Conservation (phyloP, 2,329 filamentous ascomycete genomes). For the Monilinia polystroma region DNA sequence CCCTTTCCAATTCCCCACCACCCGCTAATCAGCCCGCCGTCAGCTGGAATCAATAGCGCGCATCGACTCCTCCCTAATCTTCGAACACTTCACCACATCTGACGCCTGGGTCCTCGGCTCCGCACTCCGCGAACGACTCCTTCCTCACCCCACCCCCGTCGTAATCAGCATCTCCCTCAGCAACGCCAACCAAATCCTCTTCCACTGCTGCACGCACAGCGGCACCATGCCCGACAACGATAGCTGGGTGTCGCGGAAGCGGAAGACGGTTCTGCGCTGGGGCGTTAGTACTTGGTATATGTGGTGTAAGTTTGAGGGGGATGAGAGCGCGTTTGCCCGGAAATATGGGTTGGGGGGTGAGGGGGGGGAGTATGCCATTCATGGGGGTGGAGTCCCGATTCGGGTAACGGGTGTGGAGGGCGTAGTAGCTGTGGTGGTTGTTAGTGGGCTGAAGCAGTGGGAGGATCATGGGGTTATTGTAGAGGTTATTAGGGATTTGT, state of each 20-base stretch:
- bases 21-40: background rate
- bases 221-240: slow-evolving; percentile 72
- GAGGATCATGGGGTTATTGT: slow-evolving; percentile 76
- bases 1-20: background rate
- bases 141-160: slow-evolving; percentile 53
- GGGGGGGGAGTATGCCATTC: slow-evolving; percentile 67
- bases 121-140: slow-evolving; percentile 62
- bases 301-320: slow-evolving; percentile 62
- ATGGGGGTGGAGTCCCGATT: slow-evolving; percentile 74
- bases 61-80: slow-evolving; percentile 38
- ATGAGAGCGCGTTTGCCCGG: slow-evolving; percentile 63
- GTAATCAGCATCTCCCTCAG: slow-evolving; percentile 65
- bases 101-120: slow-evolving; percentile 66
- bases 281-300: slow-evolving; percentile 70
- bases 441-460: slow-evolving; percentile 73
- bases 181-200: slow-evolving; percentile 60
- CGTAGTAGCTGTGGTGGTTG: slow-evolving; percentile 70
- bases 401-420: slow-evolving; percentile 72
- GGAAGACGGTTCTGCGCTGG: slow-evolving; percentile 69
- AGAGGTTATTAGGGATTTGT: slow-evolving; percentile 46
- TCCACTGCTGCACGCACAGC: slow-evolving; percentile 65
- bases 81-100: slow-evolving; percentile 55
- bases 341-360: slow-evolving; percentile 62
- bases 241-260: slow-evolving; percentile 68
- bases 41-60: slow-evolving; percentile 39